Percentiles rank a stretch among this genome's conserved stretches.
Evolutionary conservation across 352 stramenopile species (phyloP).

Genomic region (Pythium guiyangense): DNA sequence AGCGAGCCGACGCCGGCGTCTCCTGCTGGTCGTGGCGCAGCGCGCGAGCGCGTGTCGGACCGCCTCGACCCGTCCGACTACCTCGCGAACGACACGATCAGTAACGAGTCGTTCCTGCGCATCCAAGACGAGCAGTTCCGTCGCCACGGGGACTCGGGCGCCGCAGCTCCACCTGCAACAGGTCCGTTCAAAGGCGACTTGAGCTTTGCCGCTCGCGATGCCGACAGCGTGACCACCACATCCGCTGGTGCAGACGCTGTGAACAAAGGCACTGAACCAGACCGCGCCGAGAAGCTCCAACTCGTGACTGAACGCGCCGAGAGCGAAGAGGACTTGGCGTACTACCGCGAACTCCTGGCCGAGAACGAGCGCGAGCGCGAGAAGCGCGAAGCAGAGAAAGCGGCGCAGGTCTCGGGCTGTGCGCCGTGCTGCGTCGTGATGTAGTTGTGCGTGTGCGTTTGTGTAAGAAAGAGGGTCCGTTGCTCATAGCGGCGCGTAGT

Average conservation of each 20-base stretch:
- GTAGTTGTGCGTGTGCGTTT: constrained; percentile 6
- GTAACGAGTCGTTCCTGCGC: constrained; percentile 66
- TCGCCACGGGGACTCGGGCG: constrained; percentile 14
- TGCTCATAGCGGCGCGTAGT: no score
- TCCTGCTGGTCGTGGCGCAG: constrained; percentile 17
- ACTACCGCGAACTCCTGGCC: constrained; percentile 35
- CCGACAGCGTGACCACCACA: background rate
- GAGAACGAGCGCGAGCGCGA: constrained; percentile 35
- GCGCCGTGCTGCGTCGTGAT: constrained; percentile 54
- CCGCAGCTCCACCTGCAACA: constrained; percentile 13
- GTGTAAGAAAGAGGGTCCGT: no score
- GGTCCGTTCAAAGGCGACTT: constrained; percentile 66
- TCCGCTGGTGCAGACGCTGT: background rate
- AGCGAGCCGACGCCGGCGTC: constrained; percentile 3
- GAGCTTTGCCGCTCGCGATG: constrained; percentile 7
- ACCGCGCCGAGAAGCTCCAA: constrained; percentile 3
- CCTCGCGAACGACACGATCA: constrained; percentile 65
- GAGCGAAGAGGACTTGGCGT: constrained; percentile 41
- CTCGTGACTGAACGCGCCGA: constrained; percentile 7
- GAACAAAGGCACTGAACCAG: background rate
- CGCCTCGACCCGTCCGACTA: constrained; percentile 58
- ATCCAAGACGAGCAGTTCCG: constrained; percentile 22
- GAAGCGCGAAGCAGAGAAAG: constrained; percentile 19
- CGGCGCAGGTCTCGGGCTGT: constrained; percentile 35
- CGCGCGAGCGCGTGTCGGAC: constrained; percentile 11